Conservation (phyloP, 257 asterid species). For the Solanum gracilifrons region DNA sequence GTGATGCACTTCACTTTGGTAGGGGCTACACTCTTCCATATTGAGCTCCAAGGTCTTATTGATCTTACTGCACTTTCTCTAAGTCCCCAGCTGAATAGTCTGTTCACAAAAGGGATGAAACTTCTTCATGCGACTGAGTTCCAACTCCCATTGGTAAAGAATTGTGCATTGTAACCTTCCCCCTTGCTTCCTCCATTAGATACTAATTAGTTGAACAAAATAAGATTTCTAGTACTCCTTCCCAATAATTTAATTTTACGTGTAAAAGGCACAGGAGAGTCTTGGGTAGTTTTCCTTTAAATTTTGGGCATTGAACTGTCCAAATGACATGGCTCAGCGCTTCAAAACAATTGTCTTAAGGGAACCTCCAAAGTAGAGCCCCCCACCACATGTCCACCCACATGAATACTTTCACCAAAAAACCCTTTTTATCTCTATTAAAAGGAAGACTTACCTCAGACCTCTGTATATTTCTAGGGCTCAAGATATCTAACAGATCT, state of each 20-base stretch:
- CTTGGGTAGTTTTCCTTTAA: neutral
- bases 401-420: neutral
- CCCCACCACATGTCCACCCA: neutral
- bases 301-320: neutral
- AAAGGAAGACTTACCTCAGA: neutral
- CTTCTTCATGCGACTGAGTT: neutral
- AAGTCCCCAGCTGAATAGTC: neutral
- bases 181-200: neutral
- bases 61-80: neutral
- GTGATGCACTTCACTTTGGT: neutral
- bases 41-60: neutral
- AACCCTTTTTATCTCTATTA: neutral
- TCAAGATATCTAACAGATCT: neutral
- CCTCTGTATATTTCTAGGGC: neutral
- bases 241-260: neutral
- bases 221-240: neutral
- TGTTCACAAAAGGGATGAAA: neutral
- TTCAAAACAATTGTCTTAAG: neutral
- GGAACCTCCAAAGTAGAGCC: neutral
- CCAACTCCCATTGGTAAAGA: neutral
- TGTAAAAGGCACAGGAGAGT: neutral
- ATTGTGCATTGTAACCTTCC: neutral
- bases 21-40: neutral
- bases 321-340: neutral
- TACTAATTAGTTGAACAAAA: neutral